Evolutionary conservation across 2,329 filamentous ascomycete genomes (phyloP), one percentile per base, ranked within the genome.

Genomic region (Calonectria leucothoes): DNA sequence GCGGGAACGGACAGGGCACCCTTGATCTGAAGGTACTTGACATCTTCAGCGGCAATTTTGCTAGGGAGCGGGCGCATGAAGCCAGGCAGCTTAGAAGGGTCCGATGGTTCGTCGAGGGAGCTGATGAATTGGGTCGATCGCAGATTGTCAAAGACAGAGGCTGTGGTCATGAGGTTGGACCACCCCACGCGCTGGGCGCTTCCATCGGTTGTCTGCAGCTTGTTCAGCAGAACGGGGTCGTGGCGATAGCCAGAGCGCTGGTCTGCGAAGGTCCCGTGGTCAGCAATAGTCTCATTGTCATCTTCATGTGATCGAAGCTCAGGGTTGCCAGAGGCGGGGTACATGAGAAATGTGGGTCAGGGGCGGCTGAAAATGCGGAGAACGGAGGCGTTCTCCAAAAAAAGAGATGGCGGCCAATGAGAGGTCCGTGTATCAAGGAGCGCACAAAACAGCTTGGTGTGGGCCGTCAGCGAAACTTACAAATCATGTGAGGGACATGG

Each of bases 51-150:
- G 7, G 93, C 92, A 78, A 98, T 93, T 81, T 93, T 93, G 52
- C 90, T 85, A 0, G 95, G 95, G 8, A 98, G 88, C 29, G 95
- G 93, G 80, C 94, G 94, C 81, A 98, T 92, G 81, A 95, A 98
- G 37, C 85, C 85, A 45, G 92, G 91, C 27, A 93, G 85, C 70
- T 92, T 87, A 39, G 88, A 76, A 48, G 78, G 78, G 77, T 81
- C 80, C 81, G 88, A 87, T 72, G 87, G 84, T 75, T 87, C 84
- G 75, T 90, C 85, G 75, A 89, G 85, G 76, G 89, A 85, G 76
- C 81, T 85, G 70, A 87, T 83, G 71, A 87, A 86, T 75, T 88
- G 86, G 23, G 84, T 82, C 25, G 85, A 85, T 74, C 85, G 85
- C 57, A 86, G 82, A 67, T 80, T 80, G 33, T 83, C 82, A 74